Evolutionary conservation across 352 stramenopile genomes (phyloP).

Genomic region (Phytopythium helicoides): DNA sequence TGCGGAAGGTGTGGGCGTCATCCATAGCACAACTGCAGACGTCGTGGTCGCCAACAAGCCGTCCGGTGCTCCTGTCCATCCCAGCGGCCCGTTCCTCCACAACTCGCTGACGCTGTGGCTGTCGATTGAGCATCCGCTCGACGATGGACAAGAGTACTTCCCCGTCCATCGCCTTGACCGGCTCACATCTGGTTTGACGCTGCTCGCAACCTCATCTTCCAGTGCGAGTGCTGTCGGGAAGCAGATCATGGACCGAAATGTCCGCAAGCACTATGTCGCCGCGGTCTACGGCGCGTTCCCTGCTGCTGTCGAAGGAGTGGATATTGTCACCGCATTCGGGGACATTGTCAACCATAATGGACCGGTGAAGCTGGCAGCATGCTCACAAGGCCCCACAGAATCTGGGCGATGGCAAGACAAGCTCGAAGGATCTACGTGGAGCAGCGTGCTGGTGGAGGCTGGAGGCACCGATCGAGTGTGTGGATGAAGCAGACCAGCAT

Average conservation of each 20-base stretch:
- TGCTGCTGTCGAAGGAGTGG: background rate
- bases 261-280: constrained; percentile 59
- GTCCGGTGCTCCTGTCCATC: constrained; percentile 89
- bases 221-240: constrained; percentile 40
- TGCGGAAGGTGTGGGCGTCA: constrained; percentile 10
- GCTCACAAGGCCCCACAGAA: no score
- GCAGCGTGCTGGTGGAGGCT: constrained; percentile 33
- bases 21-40: constrained; percentile 48
- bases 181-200: constrained; percentile 82
- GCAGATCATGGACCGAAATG: constrained; percentile 29
- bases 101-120: constrained; percentile 85
- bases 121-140: constrained; percentile 31
- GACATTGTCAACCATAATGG: background rate
- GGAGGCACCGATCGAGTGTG: constrained; percentile 32
- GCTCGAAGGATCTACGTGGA: constrained; percentile 1
- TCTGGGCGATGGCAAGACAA: no score
- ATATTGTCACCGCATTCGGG: background rate
- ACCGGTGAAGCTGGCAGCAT: constrained; percentile 1
- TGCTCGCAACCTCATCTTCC: constrained; percentile 46
- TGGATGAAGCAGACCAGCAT: constrained; percentile 12
- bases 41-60: constrained; percentile 82
- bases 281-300: constrained; percentile 47
- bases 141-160: constrained; percentile 13
- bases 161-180: constrained; percentile 93
- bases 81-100: constrained; percentile 87